These are phyloP conservation scores for Trichosporon sp. DNA, from an alignment of 1,284 basidiomycete species.

Conservation along the genomic window DNA sequence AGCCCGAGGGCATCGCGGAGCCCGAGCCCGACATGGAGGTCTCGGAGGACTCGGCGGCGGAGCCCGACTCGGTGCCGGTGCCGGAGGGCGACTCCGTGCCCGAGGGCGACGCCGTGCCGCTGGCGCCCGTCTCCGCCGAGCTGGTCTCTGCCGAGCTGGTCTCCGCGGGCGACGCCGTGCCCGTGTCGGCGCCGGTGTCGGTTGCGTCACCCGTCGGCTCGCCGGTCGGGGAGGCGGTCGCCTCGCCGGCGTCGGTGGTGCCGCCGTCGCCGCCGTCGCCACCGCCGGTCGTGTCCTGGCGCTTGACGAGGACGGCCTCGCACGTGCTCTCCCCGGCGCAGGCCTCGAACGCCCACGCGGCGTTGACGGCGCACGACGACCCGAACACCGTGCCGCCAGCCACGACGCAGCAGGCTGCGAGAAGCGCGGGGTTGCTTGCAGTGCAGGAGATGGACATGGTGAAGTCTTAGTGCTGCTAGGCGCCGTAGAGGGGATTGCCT, in stretches of 20 bases:
- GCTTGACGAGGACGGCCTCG: background rate
- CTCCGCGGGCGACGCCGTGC: background rate
- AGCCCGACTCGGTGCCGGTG: background rate
- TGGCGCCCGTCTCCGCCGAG: background rate
- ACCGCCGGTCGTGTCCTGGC: background rate
- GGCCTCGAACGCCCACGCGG: background rate
- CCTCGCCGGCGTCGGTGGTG: background rate
- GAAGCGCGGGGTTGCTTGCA: background rate
- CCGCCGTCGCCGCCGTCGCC: background rate
- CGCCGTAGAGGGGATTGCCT: no score
- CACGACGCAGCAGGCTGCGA: background rate
- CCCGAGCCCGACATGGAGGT: background rate
- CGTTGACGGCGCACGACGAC: background rate
- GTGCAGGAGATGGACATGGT: background rate
- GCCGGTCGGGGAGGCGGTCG: background rate
- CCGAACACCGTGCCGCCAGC: background rate
- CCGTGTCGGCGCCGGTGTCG: background rate
- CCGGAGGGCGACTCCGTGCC: background rate
- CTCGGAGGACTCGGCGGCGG: background rate
- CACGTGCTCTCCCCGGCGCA: background rate
- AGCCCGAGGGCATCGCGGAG: background rate
- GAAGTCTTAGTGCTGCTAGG: background rate
- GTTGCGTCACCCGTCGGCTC: background rate
- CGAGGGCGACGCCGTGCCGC: background rate
- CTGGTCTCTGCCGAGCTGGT: no score